Evolutionary conservation across 257 asterid genomes (phyloP), one percentile per base, ranked within the genome.

Genomic region (Pogostemon cablin): DNA sequence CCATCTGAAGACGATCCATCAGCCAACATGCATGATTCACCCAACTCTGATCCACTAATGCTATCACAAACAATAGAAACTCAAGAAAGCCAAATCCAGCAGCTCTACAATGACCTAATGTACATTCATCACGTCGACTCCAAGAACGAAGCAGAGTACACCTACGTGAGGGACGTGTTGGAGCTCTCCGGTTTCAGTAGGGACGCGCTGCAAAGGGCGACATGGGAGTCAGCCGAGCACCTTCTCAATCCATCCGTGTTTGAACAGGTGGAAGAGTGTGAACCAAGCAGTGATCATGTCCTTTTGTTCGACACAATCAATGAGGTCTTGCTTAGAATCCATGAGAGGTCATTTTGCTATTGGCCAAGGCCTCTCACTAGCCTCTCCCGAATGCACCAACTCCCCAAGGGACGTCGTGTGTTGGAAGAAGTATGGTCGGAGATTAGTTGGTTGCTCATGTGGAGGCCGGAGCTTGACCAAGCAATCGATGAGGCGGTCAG

Each of bases 341-440:
- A 87, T 6, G 91, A 86, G 56, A 81, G 84, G 64, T 82, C 96
- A 3, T 86, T 78, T 55, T 81, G 85, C 65, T 88, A 85, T 56
- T 93, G 97, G 97, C 96, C 95, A 3, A 69, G 40, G 60, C 69
- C 86, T 2, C 72, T 90, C 10, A 84, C 92, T 1, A 68, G 41
- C 43, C 80, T 69, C 48, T 86, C 92, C 3, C 80, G 55, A 42
- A 70, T 84, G 39, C 96, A 82, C n/a, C 83, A 72, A 2, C 76
- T 87, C 83, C 96, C 97, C 0, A 77, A 77, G 39, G 96, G 91
- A 1, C 60, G 80, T 50, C 87, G 72, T 34, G 86, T 90, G n/a
- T 65, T 90, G 15, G 88, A 87, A 65, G 86, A 87, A 71, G 97
- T 93, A 5, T 93, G 97, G 98, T 64, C 74, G 0, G 85, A 82